Conservation (phyloP, 306 rosid genomes). For the Cajanus cajan region DNA sequence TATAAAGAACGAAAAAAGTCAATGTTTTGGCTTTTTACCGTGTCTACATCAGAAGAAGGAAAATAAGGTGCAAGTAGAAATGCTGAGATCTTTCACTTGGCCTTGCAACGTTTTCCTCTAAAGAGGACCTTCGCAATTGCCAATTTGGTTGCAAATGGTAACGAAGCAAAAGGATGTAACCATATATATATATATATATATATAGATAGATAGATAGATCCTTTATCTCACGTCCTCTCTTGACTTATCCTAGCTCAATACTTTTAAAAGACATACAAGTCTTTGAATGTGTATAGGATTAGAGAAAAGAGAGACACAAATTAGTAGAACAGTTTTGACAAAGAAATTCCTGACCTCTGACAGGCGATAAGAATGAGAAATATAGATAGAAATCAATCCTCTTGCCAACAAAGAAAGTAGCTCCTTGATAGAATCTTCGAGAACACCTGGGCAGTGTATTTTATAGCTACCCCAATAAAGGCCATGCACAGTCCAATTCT, state of each 20-base stretch:
- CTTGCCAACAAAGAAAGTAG: constrained; percentile 72
- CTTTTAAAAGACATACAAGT: neutral
- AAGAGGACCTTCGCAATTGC: neutral
- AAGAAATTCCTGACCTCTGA: constrained; percentile 64
- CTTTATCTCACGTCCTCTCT: neutral
- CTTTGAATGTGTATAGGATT: constrained; percentile 11
- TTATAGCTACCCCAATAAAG: constrained; percentile 96
- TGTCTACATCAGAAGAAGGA: neutral
- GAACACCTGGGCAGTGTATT: constrained; percentile 67
- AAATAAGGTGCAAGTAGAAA: neutral
- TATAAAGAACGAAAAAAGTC: neutral
- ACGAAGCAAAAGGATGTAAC: neutral
- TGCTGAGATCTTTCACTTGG: neutral
- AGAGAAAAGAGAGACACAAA: neutral
- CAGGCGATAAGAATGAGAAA: constrained; percentile 70
- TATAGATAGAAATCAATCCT: constrained; percentile 73
- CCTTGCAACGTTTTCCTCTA: neutral
- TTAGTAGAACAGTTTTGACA: neutral
- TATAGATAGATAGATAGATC: neutral
- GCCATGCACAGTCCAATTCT: constrained; percentile 99
- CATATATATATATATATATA: neutral
- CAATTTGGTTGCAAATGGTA: neutral
- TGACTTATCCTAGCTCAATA: neutral
- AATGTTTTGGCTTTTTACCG: neutral
- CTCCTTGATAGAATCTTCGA: constrained; percentile 78